phyloP scores from a whole-genome alignment of 345 rosid species.

The Eucalyptus victrix region DNA sequence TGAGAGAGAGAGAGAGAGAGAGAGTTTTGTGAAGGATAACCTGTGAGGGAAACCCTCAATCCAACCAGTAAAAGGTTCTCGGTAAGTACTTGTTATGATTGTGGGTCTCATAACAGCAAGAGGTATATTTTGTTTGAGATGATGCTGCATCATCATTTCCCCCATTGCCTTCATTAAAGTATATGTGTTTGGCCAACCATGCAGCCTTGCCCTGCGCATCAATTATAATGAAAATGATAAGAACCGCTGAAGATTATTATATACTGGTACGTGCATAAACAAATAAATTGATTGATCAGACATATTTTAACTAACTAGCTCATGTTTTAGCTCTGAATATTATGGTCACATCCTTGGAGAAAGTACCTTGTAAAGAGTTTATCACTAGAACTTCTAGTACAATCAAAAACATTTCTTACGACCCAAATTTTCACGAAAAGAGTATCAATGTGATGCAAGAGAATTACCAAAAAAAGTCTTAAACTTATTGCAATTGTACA shows the following conservation, averaged over 20 bases:
- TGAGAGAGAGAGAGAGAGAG: background rate
- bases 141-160: conserved; percentile 20
- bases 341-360: background rate
- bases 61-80: conserved; percentile 36
- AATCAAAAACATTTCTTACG: no score
- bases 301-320: background rate
- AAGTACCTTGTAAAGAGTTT: background rate
- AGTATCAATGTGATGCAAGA: no score
- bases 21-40: background rate
- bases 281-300: background rate
- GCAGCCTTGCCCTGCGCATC: conserved; percentile 8
- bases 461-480: no score
- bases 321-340: background rate
- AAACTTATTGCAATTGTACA: no score
- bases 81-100: conserved; percentile 19
- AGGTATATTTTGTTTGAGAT: conserved; percentile 9
- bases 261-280: background rate
- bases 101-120: conserved; percentile 17
- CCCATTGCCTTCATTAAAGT: conserved; percentile 37
- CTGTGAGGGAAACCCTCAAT: conserved; percentile 8
- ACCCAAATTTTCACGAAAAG: no score
- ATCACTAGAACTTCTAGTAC: no score
- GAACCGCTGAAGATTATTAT: background rate
- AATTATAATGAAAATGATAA: background rate
- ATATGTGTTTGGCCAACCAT: conserved; percentile 36